Base-by-base conservation (phyloP, 202 grass and related monocot species). In the Setaria viridis region DNA sequence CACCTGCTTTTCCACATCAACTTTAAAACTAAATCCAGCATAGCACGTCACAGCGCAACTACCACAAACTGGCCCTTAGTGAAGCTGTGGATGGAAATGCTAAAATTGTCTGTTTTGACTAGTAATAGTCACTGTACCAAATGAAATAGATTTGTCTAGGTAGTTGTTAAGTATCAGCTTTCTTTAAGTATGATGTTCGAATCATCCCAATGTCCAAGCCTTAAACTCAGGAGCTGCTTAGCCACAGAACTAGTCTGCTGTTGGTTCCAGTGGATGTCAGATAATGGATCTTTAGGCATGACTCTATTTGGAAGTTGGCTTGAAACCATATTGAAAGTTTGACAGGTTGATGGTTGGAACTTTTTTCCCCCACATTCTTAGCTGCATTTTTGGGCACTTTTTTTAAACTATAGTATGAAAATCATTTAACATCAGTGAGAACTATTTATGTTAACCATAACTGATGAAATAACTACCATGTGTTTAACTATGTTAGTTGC, bases 61-160 rank as follows among this genome's bases (percentile, higher is more conserved):
- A 17, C 13, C 13, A 48, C 13, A 63, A 48, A 62, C n/a, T 62
- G 58, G 14, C 43, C 58, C 9, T 62, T 29, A 47, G 67, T 42
- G 42, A 50, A 20, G 6, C 62, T 76, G 15, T 54, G 32, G 41
- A 70, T 70, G 17, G 6, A 75, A 29, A 2, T 13, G 45, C 33
- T 58, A 9, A 59, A 54, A 2, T 35, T 21, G 14, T 83, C 3
- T 70, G 11, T 68, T 74, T 29, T 68, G 7, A 15, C 14, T 68
- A 35, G 42, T 60, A 50, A 37, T 60, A 58, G 19, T 59, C 67
- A 53, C 13, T 7, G n/a, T 68, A 55, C 45, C 62, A 80, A 89
- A 70, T 39, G 32, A 70, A 55, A 45, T 35, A 5, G 53, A 12
- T 89, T 81, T 16, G 32, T 70, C 12, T n/a, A 70, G 17, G 30